Base-by-base conservation (phyloP, 164 flowering plant genomes). In the Malania oleifera region DNA sequence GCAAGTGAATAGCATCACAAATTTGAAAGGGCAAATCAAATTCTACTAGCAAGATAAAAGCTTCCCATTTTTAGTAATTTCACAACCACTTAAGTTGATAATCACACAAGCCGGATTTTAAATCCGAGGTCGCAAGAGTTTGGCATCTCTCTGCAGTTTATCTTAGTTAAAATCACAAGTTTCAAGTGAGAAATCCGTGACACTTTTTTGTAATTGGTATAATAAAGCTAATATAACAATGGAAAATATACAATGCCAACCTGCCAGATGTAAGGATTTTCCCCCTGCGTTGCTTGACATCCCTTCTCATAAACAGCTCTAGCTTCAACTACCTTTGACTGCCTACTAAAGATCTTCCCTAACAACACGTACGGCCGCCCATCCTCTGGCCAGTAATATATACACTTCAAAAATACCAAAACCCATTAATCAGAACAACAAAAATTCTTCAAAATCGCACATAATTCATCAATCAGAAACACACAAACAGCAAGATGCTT, bases 261-360 rank as follows among this genome's bases (percentile, higher is more conserved):
- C 98, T 89, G 98, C 98, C 98, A 92, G 47, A 86, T 87, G 73
- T 73, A 92, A 2, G 96, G 65, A 77, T 92, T 92, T 67, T 92
- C 97, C 37, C 97, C 97, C 68, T 92, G 97, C 1, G 96, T 87
- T 26, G 96, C 92, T 54, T 92, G 96, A 68, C 91, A 89, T 19
- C 96, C 97, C 64, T 67, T 83, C 66, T 86, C 98, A 68, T 89
- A 89, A 7, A 84, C 81, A 23, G 73, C 76, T 73, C 91, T 82
- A 31, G 98, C 98, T 60, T 87, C 91, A 0, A 37, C 63, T 45
- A 45, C 54, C 63, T 67, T 81, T 0, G 84, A 77, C 60, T 92
- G 93, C 75, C 82, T 89, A 48, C 78, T 68, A 44, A 85, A 63
- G 37, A 80, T 65, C 72, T 82, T 76, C 14, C 84, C 87, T 2